These are phyloP conservation scores for Lepidium sativum DNA, from an alignment of 345 rosid species.

Conservation along the genomic window DNA sequence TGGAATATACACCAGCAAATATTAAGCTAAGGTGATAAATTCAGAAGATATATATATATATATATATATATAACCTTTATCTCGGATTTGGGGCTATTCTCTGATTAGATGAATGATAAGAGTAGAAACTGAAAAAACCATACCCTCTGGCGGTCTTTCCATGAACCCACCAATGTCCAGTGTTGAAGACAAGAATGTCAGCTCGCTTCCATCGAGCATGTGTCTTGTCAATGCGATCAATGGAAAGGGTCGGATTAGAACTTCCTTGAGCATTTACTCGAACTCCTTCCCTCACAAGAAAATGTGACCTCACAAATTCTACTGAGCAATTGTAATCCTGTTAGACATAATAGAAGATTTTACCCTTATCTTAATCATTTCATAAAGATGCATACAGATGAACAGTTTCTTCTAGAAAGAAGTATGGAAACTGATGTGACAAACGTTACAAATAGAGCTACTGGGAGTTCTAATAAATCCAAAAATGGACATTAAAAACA, in stretches of 20 bases:
- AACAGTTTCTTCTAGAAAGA: background rate
- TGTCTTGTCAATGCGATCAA: slow-evolving; percentile 77
- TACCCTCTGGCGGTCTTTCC: slow-evolving; percentile 96
- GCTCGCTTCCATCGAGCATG: slow-evolving; percentile 64
- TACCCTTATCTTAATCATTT: background rate
- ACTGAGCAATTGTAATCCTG: slow-evolving; percentile 84
- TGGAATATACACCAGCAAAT: background rate
- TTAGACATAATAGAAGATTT: slow-evolving; percentile 14
- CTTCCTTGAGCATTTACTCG: slow-evolving; percentile 62
- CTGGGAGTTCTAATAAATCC: background rate
- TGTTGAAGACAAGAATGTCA: slow-evolving; percentile 83
- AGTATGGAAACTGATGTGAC: background rate
- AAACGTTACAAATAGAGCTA: background rate
- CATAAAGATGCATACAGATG: background rate
- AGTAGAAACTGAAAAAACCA: slow-evolving; percentile 5
- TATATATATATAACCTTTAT: background rate
- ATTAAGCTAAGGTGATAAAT: background rate
- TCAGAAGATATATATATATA: slow-evolving; percentile 1
- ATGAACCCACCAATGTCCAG: slow-evolving; percentile 98
- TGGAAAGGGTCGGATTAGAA: slow-evolving; percentile 70
- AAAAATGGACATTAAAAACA: background rate
- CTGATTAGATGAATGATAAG: background rate
- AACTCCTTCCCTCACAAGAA: slow-evolving; percentile 87
- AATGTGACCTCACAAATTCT: slow-evolving; percentile 89
- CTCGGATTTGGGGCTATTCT: background rate